Evolutionary conservation across 2,329 filamentous ascomycete species (phyloP).

Genomic region (Botryotinia convoluta): DNA sequence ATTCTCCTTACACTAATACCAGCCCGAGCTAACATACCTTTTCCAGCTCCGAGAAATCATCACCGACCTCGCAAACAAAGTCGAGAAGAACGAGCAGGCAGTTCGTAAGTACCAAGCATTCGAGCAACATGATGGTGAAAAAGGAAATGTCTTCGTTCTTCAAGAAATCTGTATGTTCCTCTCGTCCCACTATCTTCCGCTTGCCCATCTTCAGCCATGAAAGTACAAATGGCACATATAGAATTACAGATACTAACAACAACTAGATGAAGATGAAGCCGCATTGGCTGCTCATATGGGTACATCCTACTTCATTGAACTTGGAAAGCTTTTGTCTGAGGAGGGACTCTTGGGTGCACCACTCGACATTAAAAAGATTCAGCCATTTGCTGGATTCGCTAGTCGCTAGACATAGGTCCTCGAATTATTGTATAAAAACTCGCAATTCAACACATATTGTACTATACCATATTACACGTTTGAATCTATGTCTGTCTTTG

Average conservation of each 20-base stretch:
- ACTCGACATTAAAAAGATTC: slow-evolving; percentile 3
- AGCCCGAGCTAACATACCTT: background rate
- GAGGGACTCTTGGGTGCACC: background rate
- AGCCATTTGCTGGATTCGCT: slow-evolving; percentile 9
- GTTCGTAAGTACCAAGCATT: background rate
- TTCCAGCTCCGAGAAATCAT: slow-evolving; percentile 13
- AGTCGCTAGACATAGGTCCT: background rate
- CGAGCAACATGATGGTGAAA: slow-evolving; percentile 6
- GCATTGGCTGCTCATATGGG: background rate
- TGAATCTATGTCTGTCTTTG: background rate
- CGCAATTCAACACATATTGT: background rate
- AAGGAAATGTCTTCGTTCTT: slow-evolving; percentile 10
- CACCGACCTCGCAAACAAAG: background rate
- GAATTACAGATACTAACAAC: background rate
- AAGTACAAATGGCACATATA: background rate
- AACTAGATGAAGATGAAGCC: slow-evolving; percentile 3
- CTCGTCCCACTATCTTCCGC: background rate
- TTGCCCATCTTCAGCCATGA: background rate
- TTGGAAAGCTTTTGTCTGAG: background rate
- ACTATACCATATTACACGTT: no score
- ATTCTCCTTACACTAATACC: background rate
- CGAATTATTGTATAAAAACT: background rate
- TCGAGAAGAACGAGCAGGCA: slow-evolving; percentile 5
- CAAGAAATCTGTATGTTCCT: slow-evolving; percentile 14
- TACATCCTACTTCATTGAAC: background rate